Evolutionary conservation across 2,329 filamentous ascomycete genomes (phyloP).

Genomic region (Biscogniauxia sp.): DNA sequence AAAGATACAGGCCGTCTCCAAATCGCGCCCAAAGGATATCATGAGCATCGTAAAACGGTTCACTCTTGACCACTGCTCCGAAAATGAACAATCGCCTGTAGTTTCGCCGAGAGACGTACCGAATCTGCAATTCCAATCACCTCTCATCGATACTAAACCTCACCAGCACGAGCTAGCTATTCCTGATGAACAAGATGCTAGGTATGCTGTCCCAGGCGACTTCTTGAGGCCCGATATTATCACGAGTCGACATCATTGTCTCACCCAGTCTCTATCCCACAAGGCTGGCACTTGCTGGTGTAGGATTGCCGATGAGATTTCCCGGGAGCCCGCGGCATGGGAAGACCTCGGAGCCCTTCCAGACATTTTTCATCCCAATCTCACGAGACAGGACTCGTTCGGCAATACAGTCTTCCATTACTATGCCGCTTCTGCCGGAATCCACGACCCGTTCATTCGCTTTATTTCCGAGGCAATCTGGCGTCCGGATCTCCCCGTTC

Average conservation of each 20-base stretch:
- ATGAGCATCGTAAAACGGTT: slow-evolving; percentile 29
- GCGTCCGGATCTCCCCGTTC: slow-evolving; percentile 25
- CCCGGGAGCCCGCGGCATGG: slow-evolving; percentile 12
- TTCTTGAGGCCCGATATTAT: slow-evolving; percentile 38
- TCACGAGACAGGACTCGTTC: slow-evolving; percentile 45
- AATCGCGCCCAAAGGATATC: slow-evolving; percentile 20
- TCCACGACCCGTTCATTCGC: slow-evolving; percentile 20
- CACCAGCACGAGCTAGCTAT: slow-evolving; percentile 8
- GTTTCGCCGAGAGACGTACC: slow-evolving; percentile 15
- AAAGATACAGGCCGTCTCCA: slow-evolving; percentile 22
- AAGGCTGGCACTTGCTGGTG: slow-evolving; percentile 34
- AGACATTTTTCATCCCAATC: slow-evolving; percentile 24
- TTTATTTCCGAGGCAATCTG: slow-evolving; percentile 17
- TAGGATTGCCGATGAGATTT: slow-evolving; percentile 23
- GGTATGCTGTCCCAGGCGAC: slow-evolving; percentile 47
- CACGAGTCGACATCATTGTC: slow-evolving; percentile 7
- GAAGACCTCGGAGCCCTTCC: slow-evolving; percentile 28
- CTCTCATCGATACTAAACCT: not conserved
- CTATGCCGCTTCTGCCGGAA: slow-evolving; percentile 19
- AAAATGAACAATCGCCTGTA: slow-evolving; percentile 13
- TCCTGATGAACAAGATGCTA: slow-evolving; percentile 27
- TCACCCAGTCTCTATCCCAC: slow-evolving; percentile 28
- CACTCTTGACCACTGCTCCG: slow-evolving; percentile 28
- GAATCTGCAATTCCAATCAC: slow-evolving; percentile 3
- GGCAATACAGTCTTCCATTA: slow-evolving; percentile 52